Conservation (phyloP, 352 stramenopile genomes). For the Pythium volutum region DNA sequence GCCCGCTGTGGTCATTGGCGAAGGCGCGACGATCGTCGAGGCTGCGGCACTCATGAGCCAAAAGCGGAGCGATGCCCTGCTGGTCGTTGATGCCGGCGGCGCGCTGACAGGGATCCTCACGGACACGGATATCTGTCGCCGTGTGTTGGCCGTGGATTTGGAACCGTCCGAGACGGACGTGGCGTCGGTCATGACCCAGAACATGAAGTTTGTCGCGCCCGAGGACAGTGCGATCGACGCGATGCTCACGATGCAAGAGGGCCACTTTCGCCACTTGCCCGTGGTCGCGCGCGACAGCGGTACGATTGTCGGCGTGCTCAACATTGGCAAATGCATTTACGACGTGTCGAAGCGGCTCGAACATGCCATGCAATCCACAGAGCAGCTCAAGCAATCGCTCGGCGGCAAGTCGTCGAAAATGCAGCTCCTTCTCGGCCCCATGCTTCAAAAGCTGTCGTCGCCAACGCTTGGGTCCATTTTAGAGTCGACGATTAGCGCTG, state of each 20-base stretch:
- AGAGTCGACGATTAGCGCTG: conserved; percentile 60
- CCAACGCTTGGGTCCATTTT: conserved; percentile 84
- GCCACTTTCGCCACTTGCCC: conserved; percentile 96
- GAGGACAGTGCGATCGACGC: conserved; percentile 95
- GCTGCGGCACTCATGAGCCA: conserved; percentile 89
- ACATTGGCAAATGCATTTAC: conserved; percentile 99
- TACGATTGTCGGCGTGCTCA: conserved; percentile 93
- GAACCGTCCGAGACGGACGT: conserved; percentile 69
- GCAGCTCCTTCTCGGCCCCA: conserved; percentile 72
- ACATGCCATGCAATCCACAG: conserved; percentile 77
- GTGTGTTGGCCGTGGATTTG: conserved; percentile 88
- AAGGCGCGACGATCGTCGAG: conserved; percentile 84
- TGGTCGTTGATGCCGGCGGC: conserved; percentile 87
- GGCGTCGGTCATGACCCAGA: conserved; percentile 92
- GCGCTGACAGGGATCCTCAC: conserved; percentile 94
- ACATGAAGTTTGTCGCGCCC: conserved; percentile 94
- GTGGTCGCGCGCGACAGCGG: conserved; percentile 83
- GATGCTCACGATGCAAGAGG: conserved; percentile 97
- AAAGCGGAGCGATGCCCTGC: conserved; percentile 91
- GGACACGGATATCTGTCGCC: conserved; percentile 94
- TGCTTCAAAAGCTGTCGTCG: conserved; percentile 80
- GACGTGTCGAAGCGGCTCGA: conserved; percentile 97
- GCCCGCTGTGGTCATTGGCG: conserved; percentile 68
- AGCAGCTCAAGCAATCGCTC: conserved; percentile 80
- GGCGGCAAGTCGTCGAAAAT: conserved; percentile 67